These are phyloP conservation scores for Artemisia tridentata DNA, from an alignment of 129 eudicot species.

Conservation along the genomic window DNA sequence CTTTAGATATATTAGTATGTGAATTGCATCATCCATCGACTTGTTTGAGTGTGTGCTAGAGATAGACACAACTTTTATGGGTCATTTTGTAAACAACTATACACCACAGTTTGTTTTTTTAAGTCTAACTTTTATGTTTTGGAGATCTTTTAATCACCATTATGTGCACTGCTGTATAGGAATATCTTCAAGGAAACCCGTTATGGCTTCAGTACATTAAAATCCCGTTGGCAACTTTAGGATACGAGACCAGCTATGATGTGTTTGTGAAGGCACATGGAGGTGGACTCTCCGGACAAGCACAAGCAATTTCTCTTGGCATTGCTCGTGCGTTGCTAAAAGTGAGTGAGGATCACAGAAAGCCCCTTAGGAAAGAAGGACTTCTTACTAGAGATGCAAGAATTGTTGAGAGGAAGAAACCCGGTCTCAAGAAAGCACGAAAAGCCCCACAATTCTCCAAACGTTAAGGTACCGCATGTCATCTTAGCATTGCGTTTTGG, in stretches of 20 bases:
- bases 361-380: constrained; percentile 72
- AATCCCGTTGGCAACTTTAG: constrained; percentile 65
- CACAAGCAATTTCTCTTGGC: constrained; percentile 92
- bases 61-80: too few relatives aligned
- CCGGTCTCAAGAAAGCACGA: constrained; percentile 87
- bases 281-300: constrained; percentile 96
- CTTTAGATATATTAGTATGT: not conserved
- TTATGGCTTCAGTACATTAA: constrained; percentile 82
- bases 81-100: too few relatives aligned
- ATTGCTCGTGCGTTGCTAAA: constrained; percentile 86
- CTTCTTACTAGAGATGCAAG: constrained; percentile 91
- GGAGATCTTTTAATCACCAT: not conserved
- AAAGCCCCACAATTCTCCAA: constrained; percentile 94
- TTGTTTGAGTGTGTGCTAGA: not conserved
- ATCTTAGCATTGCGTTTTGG: constrained; percentile 3
- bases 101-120: too few relatives aligned
- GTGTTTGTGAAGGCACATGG: constrained; percentile 97
- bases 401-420: constrained; percentile 86
- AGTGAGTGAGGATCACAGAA: constrained; percentile 71
- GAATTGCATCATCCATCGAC: not conserved
- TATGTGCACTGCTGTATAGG: constrained; percentile 45
- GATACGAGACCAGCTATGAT: constrained; percentile 77
- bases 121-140: too few relatives aligned
- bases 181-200: constrained; percentile 94
- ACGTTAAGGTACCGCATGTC: constrained; percentile 58